phyloP scores from a whole-genome alignment of 2,329 filamentous ascomycete genomes.

The Cordyceps javanica region DNA sequence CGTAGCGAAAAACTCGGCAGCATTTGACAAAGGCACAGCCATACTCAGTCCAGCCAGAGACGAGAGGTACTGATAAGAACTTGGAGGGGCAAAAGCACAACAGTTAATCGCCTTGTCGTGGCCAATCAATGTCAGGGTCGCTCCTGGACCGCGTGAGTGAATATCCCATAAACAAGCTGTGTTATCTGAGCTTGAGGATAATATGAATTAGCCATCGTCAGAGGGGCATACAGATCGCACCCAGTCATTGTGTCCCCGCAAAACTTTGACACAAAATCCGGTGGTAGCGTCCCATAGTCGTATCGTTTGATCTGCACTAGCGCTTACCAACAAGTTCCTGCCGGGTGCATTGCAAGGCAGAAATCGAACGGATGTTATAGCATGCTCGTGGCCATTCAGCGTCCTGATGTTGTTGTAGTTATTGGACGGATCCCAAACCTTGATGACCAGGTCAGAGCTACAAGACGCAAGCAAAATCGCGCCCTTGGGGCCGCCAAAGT shows the following conservation, averaged over 20 bases:
- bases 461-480: conserved; percentile 61
- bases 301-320: conserved; percentile 77
- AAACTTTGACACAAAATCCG: conserved; percentile 82
- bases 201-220: conserved; percentile 71
- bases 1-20: conserved; percentile 83
- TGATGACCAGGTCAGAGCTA: conserved; percentile 85
- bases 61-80: conserved; percentile 69
- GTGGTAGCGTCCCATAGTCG: conserved; percentile 91
- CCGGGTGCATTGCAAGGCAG: conserved; percentile 70
- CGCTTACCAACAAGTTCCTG: conserved; percentile 80
- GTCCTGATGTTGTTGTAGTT: conserved; percentile 95
- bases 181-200: conserved; percentile 78
- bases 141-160: conserved; percentile 55
- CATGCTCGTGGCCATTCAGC: conserved; percentile 85
- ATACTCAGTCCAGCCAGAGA: conserved; percentile 77
- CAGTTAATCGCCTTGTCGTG: conserved; percentile 86
- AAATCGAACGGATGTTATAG: conserved; percentile 81
- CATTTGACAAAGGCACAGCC: conserved; percentile 63
- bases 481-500: conserved; percentile 80
- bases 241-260: conserved; percentile 81
- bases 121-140: conserved; percentile 72
- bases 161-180: conserved; percentile 83
- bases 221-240: conserved; percentile 81
- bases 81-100: conserved; percentile 75
- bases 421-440: conserved; percentile 87